A percentile compares a stretch with the other conserved stretches of the same genome.
Conservation (phyloP, 371 early-diverging fungal genomes). For the Dentiscutata heterogama region DNA sequence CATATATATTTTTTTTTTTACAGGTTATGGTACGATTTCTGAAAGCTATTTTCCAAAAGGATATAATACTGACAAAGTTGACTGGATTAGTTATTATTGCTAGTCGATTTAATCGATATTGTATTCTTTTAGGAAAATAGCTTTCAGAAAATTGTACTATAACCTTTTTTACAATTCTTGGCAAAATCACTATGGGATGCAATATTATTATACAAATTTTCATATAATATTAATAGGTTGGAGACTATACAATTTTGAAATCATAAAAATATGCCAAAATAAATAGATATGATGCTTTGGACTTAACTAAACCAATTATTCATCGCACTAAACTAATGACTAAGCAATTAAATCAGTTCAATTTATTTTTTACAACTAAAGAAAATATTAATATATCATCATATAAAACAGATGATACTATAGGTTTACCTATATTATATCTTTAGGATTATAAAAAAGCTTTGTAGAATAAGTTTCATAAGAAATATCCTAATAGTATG, state of each 20-base stretch:
- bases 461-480: not conserved
- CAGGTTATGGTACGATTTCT: too few species aligned
- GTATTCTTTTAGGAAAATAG: not conserved
- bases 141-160: too few species aligned
- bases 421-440: not conserved
- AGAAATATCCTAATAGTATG: not conserved
- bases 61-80: too few species aligned
- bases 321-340: not conserved
- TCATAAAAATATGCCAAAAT: not conserved
- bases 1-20: too few species aligned
- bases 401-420: not conserved
- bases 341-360: not conserved
- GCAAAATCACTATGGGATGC: too few species aligned
- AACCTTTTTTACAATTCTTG: not conserved
- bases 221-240: conserved; percentile 10
- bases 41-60: not conserved
- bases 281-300: not conserved
- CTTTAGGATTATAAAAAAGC: not conserved
- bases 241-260: not conserved
- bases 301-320: not conserved
- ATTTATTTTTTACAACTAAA: not conserved
- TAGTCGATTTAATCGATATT: too few species aligned
- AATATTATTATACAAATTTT: too few species aligned
- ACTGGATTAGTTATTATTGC: too few species aligned
- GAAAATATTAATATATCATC: not conserved